These are phyloP conservation scores for Elsinoe batatas DNA, from an alignment of 2,329 filamentous ascomycete genomes.

Conservation along the genomic window DNA sequence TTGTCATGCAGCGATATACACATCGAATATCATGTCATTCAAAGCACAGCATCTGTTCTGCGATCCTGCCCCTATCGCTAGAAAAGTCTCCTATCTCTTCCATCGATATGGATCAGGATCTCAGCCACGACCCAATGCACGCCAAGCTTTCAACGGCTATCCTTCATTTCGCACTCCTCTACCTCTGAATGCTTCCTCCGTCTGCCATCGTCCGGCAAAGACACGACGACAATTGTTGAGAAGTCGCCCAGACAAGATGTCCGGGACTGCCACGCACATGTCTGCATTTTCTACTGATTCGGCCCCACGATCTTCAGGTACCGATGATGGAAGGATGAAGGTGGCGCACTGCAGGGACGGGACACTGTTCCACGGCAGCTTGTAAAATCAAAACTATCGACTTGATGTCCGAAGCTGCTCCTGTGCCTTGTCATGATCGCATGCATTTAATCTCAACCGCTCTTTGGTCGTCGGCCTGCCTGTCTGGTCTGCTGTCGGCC, in stretches of 20 bases:
- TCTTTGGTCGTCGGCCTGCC: neutral
- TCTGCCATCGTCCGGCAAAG: neutral
- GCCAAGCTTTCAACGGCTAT: conserved; percentile 10
- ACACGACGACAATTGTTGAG: neutral
- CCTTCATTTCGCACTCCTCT: neutral
- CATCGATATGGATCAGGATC: conserved; percentile 1
- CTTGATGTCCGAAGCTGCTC: neutral
- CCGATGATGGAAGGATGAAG: neutral
- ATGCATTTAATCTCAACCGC: neutral
- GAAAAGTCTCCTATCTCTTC: neutral
- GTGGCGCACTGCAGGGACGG: conserved; percentile 5
- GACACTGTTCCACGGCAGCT: neutral
- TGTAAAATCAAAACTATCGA: neutral
- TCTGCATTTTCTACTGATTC: neutral
- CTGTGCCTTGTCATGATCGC: neutral
- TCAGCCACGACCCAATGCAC: conserved; percentile 2
- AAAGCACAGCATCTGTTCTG: neutral
- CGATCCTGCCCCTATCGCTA: neutral
- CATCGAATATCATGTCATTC: neutral
- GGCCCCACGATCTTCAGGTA: conserved; percentile 9
- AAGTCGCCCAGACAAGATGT: neutral
- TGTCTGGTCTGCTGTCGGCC: no score
- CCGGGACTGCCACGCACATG: neutral
- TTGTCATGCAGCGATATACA: neutral
- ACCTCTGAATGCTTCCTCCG: neutral